Evolutionary conservation across 2,329 filamentous ascomycete species (phyloP).

Genomic region (Balansia obtecta): DNA sequence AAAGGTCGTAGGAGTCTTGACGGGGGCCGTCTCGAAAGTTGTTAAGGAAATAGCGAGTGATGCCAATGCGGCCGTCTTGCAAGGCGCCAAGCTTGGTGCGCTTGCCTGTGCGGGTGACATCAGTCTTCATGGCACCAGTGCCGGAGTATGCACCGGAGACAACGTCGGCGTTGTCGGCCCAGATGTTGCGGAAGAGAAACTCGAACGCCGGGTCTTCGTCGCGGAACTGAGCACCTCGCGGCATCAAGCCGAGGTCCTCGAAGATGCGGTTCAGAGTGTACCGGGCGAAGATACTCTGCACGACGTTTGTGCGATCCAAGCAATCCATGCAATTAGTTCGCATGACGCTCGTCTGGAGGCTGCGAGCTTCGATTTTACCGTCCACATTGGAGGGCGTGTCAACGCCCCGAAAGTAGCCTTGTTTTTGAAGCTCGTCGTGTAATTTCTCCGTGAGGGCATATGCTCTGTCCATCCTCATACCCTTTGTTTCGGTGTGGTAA

Average conservation of each 20-base stretch:
- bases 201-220: conserved; percentile 73
- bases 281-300: conserved; percentile 92
- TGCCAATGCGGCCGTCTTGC: conserved; percentile 76
- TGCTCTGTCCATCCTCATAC: conserved; percentile 83
- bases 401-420: conserved; percentile 86
- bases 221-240: conserved; percentile 62
- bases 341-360: conserved; percentile 77
- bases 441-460: conserved; percentile 76
- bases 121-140: conserved; percentile 94
- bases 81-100: conserved; percentile 76
- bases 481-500: conserved; percentile 96
- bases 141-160: conserved; percentile 89
- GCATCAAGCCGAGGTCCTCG: conserved; percentile 67
- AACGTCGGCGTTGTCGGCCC: conserved; percentile 96
- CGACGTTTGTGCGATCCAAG: conserved; percentile 91
- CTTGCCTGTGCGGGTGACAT: conserved; percentile 87
- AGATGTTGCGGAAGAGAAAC: conserved; percentile 86
- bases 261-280: conserved; percentile 84
- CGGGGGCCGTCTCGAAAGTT: conserved; percentile 90
- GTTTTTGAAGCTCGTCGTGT: conserved; percentile 59
- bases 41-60: conserved; percentile 83
- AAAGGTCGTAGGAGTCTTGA: conserved; percentile 92
- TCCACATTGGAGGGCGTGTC: conserved; percentile 64
- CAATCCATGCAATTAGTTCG: conserved; percentile 99
- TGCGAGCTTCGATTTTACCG: conserved; percentile 67